phyloP scores from a whole-genome alignment of 805 yeast species.

The Candida alai region DNA sequence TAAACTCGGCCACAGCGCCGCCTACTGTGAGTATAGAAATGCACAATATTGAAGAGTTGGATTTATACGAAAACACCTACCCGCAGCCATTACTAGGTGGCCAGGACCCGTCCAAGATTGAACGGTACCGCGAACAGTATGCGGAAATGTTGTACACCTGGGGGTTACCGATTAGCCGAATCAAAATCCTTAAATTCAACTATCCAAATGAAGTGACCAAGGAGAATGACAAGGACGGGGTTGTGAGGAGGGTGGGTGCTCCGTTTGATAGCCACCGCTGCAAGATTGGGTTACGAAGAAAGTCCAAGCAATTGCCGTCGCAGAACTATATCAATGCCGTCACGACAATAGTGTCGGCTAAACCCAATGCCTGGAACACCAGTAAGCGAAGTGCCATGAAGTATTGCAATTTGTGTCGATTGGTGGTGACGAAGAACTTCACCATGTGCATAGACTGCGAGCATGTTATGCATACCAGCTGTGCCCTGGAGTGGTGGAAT shows the following conservation, averaged over 20 bases:
- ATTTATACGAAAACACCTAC: slow-evolving; percentile 41
- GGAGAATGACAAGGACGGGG: slow-evolving; percentile 6
- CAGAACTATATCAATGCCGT: slow-evolving; percentile 22
- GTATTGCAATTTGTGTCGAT: slow-evolving; percentile 65
- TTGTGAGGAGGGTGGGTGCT: too few species aligned
- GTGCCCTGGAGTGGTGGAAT: slow-evolving; percentile 82
- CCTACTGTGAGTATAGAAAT: slow-evolving; percentile 44
- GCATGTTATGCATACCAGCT: slow-evolving; percentile 72
- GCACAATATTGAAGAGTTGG: slow-evolving; percentile 41
- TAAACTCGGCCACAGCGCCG: slow-evolving; percentile 10
- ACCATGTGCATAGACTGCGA: slow-evolving; percentile 71
- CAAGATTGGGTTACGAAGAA: slow-evolving; percentile 25
- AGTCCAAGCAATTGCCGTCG: slow-evolving; percentile 15
- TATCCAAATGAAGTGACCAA: slow-evolving; percentile 24
- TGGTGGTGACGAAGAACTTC: slow-evolving; percentile 55
- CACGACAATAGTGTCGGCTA: slow-evolving; percentile 20
- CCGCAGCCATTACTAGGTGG: slow-evolving; percentile 38
- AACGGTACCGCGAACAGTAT: slow-evolving; percentile 58
- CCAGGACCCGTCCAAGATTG: slow-evolving; percentile 33
- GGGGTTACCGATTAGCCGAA: slow-evolving; percentile 79
- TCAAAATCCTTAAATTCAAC: slow-evolving; percentile 73
- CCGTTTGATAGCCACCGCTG: slow-evolving; percentile 30
- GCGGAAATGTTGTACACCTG: slow-evolving; percentile 74
- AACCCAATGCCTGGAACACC: slow-evolving; percentile 30
- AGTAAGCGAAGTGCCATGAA: slow-evolving; percentile 21